Base-by-base conservation (phyloP, 2,329 filamentous ascomycete genomes). In the Xylaria sp. region DNA sequence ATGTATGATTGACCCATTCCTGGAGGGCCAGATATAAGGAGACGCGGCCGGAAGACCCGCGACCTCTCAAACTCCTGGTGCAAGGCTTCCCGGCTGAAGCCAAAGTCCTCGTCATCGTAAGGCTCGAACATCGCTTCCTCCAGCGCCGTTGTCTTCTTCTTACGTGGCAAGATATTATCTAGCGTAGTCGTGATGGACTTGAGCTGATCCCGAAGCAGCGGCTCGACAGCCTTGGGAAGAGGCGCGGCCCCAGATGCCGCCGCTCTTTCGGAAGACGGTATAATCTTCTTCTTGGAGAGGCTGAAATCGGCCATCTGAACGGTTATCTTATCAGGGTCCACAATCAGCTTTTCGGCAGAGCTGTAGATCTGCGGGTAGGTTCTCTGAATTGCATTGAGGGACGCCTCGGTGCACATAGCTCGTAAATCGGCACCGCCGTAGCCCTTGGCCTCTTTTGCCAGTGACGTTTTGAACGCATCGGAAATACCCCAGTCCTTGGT, bases 1-100 rank as follows among this genome's bases (percentile, higher is more conserved):
- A 99, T 78, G 66, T 99, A 97, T 44, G 87, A 84, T 69, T 99
- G 95, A 0, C 95, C 94, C 93, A 97, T 97, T 8, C 94, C 94
- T 41, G 85, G 79, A 8, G 80, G 71, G n/a, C 94, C 94, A 39
- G 86, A 83, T 51, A 99, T 88, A 24, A 99, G 81, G 48, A 97
- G 79, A 41, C 94, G 83, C 7, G 94, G 95, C 17, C 94, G 84
- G 76, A 96, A 99, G 20, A 97, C 84, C 37, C 93, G 86, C 19
- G 90, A 89, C 45, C 85, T 87, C 65, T 97, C 92, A 70, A 99
- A 97, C 62, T 92, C 89, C 62, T 85, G 83, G 38, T 81, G 76
- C 64, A 88, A 72, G 19, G 85, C 87, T 72, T 99, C 94, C 49
- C 91, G 86, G 29, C 87, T 87, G 69, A 99, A 97, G 0, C 92